Conservation (phyloP, 768 basidiomycete genomes). For the Cyclocybe cylindracea region DNA sequence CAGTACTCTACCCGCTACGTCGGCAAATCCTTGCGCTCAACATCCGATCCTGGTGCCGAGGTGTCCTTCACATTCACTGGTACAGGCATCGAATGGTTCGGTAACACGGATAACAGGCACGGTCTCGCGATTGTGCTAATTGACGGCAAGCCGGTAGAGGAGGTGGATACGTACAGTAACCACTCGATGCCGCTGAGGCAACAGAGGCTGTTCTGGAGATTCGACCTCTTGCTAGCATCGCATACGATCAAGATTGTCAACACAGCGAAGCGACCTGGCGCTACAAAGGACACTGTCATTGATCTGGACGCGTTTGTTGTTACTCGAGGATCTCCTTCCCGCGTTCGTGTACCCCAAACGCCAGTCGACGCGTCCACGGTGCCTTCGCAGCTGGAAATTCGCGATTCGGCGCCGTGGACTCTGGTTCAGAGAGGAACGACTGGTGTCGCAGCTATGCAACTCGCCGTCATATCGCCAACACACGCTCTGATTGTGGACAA, state of each 20-base stretch:
- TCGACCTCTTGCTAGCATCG: conserved; percentile 46
- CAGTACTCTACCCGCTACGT: conserved; percentile 52
- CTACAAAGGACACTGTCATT: conserved; percentile 33
- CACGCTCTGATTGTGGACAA: conserved; percentile 81
- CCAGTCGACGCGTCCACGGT: neutral
- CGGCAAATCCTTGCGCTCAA: conserved; percentile 51
- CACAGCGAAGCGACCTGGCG: conserved; percentile 42
- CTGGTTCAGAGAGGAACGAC: conserved; percentile 67
- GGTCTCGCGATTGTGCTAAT: conserved; percentile 59
- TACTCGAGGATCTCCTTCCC: conserved; percentile 38
- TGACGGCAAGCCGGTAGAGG: conserved; percentile 48
- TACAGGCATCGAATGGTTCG: conserved; percentile 80
- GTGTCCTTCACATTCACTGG: conserved; percentile 66
- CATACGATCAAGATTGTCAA: conserved; percentile 71
- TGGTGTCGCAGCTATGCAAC: conserved; percentile 80
- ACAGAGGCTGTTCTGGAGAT: conserved; percentile 68
- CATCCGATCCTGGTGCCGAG: conserved; percentile 47
- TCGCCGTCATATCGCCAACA: conserved; percentile 64
- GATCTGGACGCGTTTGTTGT: conserved; percentile 73
- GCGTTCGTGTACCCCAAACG: neutral
- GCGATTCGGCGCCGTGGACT: conserved; percentile 43
- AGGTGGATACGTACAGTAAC: conserved; percentile 47
- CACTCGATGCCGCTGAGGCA: conserved; percentile 37
- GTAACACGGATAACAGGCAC: conserved; percentile 53
- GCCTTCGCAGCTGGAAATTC: conserved; percentile 1